phyloP scores from a whole-genome alignment of 2,329 filamentous ascomycete species.

The Fonsecaea erecta region DNA sequence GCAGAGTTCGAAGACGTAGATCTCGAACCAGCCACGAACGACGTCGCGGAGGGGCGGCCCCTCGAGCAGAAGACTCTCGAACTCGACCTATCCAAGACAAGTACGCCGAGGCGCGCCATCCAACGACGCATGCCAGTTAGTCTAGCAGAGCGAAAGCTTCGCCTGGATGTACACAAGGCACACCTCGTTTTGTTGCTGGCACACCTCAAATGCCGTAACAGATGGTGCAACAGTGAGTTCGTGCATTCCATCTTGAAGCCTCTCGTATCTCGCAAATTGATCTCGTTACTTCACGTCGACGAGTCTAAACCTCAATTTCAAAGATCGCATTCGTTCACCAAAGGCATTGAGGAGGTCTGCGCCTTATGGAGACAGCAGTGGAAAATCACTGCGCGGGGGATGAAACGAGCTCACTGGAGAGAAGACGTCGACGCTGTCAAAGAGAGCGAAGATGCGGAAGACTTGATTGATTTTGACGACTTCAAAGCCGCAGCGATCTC shows the following conservation, averaged over 20 bases:
- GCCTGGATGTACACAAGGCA: conserved; percentile 80
- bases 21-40: conserved; percentile 45
- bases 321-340: conserved; percentile 63
- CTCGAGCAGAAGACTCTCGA: conserved; percentile 47
- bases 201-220: conserved; percentile 77
- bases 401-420: conserved; percentile 75
- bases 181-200: conserved; percentile 83
- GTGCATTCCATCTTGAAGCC: conserved; percentile 70
- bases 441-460: conserved; percentile 68
- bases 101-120: conserved; percentile 19
- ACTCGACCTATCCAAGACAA: conserved; percentile 41
- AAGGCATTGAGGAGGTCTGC: conserved; percentile 67
- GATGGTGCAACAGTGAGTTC: conserved; percentile 80
- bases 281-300: conserved; percentile 71
- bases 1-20: conserved; percentile 66
- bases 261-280: conserved; percentile 68
- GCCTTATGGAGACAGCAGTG: conserved; percentile 54
- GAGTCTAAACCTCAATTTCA: conserved; percentile 70
- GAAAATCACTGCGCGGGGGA: conserved; percentile 70
- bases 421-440: conserved; percentile 66
- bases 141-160: conserved; percentile 61
- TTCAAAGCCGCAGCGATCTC: conserved; percentile 72
- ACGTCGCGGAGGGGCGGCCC: conserved; percentile 39
- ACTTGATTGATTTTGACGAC: conserved; percentile 70
- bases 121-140: conserved; percentile 59